phyloP scores from a whole-genome alignment of 1,139 yeast species.

The Taiozyma sp. region DNA sequence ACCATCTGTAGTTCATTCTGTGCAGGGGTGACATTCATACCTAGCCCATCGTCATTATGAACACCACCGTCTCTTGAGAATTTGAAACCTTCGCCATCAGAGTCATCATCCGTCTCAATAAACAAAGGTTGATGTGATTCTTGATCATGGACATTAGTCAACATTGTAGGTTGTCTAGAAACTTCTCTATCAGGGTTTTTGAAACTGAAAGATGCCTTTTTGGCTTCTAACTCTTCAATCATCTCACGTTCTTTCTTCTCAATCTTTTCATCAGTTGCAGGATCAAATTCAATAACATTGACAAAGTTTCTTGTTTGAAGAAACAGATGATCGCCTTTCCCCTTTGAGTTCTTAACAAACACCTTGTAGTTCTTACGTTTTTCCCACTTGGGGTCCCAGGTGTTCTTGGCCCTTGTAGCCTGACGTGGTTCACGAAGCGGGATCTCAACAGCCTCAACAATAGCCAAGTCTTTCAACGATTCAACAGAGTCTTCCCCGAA shows the following conservation, averaged over 20 bases:
- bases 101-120: slow-evolving; percentile 13
- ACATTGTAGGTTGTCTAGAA: not conserved
- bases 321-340: slow-evolving; percentile 14
- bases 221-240: slow-evolving; percentile 1
- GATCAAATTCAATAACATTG: slow-evolving; percentile 13
- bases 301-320: slow-evolving; percentile 24
- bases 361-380: slow-evolving; percentile 31
- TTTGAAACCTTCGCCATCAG: slow-evolving; percentile 14
- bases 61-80: slow-evolving; percentile 12
- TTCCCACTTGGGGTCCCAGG: slow-evolving; percentile 21
- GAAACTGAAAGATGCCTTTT: not conserved
- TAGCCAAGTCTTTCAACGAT: slow-evolving; percentile 25
- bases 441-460: slow-evolving; percentile 24
- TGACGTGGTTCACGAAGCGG: slow-evolving; percentile 9
- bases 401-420: not conserved
- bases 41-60: slow-evolving; percentile 21
- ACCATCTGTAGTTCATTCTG: slow-evolving; percentile 3
- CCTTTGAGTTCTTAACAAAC: slow-evolving; percentile 25
- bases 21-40: slow-evolving; percentile 13
- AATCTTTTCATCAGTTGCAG: slow-evolving; percentile 1
- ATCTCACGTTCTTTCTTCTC: not conserved
- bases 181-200: not conserved
- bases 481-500: slow-evolving; percentile 27
- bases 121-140: slow-evolving; percentile 7
- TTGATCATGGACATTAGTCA: not conserved